Percentiles rank a stretch among this genome's conserved stretches.
These are phyloP conservation scores for Pyricularia sp. DNA, from an alignment of 2,329 filamentous ascomycete species.

Conservation along the genomic window DNA sequence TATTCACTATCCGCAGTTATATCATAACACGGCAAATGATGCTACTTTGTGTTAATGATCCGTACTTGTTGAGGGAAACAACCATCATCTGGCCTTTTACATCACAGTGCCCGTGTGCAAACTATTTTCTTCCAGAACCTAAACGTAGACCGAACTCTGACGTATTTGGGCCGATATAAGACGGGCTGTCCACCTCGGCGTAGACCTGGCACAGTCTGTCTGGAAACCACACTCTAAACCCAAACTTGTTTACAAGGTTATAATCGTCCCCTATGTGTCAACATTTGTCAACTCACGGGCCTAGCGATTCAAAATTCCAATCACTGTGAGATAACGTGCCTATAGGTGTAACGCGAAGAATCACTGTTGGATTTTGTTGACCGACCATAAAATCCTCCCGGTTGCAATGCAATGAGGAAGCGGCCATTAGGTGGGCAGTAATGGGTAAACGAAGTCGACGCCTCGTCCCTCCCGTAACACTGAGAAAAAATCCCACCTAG, in stretches of 20 bases:
- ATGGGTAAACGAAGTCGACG: background rate
- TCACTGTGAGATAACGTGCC: background rate
- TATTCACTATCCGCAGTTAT: background rate
- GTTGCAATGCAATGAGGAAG: constrained; percentile 6
- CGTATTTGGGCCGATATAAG: background rate
- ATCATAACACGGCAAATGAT: background rate
- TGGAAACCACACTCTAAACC: background rate
- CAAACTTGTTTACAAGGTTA: background rate
- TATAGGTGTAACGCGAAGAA: background rate
- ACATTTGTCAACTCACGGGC: background rate
- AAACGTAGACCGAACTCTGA: background rate
- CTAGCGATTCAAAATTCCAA: background rate
- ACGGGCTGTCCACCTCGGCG: background rate
- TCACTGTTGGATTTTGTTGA: constrained; percentile 6
- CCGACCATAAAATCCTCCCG: constrained; percentile 4
- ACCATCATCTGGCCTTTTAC: background rate
- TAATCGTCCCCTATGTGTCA: background rate
- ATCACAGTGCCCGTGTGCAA: background rate
- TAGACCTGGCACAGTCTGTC: background rate
- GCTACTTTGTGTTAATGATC: no score
- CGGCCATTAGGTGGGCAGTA: constrained; percentile 4
- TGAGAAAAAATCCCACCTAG: constrained; percentile 1
- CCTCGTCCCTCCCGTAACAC: background rate
- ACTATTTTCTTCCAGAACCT: background rate
- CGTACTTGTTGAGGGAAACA: background rate